These are phyloP conservation scores for Cornus florida DNA, from an alignment of 148 eudicot species.

Conservation along the genomic window DNA sequence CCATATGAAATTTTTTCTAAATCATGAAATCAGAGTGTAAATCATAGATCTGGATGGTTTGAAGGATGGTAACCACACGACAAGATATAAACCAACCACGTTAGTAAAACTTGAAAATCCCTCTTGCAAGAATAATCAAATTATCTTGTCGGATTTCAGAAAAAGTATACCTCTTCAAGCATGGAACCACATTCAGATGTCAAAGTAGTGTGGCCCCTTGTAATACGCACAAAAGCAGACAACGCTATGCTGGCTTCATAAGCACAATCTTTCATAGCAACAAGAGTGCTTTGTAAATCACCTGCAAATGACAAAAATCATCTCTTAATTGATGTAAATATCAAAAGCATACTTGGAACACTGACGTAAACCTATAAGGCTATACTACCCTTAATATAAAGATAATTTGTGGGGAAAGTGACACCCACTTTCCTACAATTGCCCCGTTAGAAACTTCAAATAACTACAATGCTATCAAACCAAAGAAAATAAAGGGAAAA, in stretches of 20 bases:
- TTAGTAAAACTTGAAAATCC: not conserved
- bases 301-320: slow-evolving; percentile 42
- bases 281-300: slow-evolving; percentile 82
- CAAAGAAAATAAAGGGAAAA: not conserved
- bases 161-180: slow-evolving; percentile 88
- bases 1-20: not conserved
- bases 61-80: not conserved
- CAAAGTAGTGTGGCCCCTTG: slow-evolving; percentile 78
- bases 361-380: not conserved
- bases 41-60: not conserved
- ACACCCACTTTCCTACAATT: not conserved
- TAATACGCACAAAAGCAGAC: slow-evolving; percentile 61
- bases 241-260: slow-evolving; percentile 73
- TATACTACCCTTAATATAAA: not conserved
- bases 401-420: not conserved
- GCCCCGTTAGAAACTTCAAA: not conserved
- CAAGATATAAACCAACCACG: not conserved
- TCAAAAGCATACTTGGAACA: not conserved
- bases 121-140: not conserved
- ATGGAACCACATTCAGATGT: slow-evolving; percentile 95
- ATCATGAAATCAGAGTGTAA: not conserved
- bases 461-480: not conserved
- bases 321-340: not conserved
- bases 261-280: slow-evolving; percentile 92
- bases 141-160: not conserved